Percentiles rank a stretch among this genome's conserved stretches.
Conservation (phyloP, 148 eudicot genomes). For the Amaranthus cruentus region DNA sequence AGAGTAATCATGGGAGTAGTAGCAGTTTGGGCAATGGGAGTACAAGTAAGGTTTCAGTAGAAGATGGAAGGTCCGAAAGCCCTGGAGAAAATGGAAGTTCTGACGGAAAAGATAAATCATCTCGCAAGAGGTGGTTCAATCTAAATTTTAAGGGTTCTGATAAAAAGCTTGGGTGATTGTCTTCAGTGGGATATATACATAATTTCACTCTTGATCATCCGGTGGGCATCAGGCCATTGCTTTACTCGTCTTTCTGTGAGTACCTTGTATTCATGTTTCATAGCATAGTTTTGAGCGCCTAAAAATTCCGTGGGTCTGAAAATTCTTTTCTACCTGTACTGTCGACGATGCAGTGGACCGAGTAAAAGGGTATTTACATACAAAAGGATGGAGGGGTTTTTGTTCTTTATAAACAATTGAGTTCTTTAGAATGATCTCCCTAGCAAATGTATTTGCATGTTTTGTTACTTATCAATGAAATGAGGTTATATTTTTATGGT, state of each 20-base stretch:
- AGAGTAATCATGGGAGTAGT: slow-evolving; percentile 27
- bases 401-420: neutral
- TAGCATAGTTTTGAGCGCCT: slow-evolving; percentile 2
- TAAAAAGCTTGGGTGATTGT: slow-evolving; percentile 37
- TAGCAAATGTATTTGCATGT: slow-evolving; percentile 6
- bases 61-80: slow-evolving; percentile 59
- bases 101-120: slow-evolving; percentile 72
- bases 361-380: neutral
- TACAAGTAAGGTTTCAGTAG: slow-evolving; percentile 51
- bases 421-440: neutral
- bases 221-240: slow-evolving; percentile 1
- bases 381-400: neutral
- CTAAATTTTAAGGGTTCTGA: slow-evolving; percentile 77
- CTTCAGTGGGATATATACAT: neutral
- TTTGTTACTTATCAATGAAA: slow-evolving; percentile 1
- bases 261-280: neutral
- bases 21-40: slow-evolving; percentile 54
- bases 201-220: neutral
- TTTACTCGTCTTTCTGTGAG: neutral
- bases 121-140: slow-evolving; percentile 87
- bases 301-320: neutral
- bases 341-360: neutral
- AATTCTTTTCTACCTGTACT: slow-evolving; percentile 5
- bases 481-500: slow-evolving; percentile 15
- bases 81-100: slow-evolving; percentile 74